Percentiles rank a stretch among this genome's conserved stretches.
phyloP scores from a whole-genome alignment of 495 filamentous ascomycete species.

The Tuber umbilicatum region DNA sequence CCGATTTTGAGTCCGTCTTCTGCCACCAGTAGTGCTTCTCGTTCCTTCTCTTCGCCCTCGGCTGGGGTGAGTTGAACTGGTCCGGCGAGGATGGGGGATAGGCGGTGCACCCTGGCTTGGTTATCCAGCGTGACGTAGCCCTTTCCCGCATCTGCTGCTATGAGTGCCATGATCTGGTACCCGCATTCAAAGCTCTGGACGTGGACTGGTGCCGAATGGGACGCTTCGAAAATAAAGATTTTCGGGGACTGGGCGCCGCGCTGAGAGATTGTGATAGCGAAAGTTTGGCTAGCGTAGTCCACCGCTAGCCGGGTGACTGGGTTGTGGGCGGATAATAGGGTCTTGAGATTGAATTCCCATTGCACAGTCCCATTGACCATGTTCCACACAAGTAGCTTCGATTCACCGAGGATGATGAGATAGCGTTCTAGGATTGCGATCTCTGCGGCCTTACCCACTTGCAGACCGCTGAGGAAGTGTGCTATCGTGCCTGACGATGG shows the following conservation, averaged over 20 bases:
- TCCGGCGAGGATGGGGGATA: slow-evolving; percentile 31
- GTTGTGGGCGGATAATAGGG: slow-evolving; percentile 42
- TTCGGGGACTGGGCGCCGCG: slow-evolving; percentile 43
- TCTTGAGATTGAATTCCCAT: slow-evolving; percentile 48
- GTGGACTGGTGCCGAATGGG: slow-evolving; percentile 48
- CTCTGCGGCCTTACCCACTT: slow-evolving; percentile 50
- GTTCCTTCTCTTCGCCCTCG: slow-evolving; percentile 16
- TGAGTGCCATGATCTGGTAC: slow-evolving; percentile 51
- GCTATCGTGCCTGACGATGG: slow-evolving; percentile 52
- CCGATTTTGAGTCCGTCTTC: background rate
- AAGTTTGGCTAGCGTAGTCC: slow-evolving; percentile 51
- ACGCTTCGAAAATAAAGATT: slow-evolving; percentile 54
- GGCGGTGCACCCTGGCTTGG: slow-evolving; percentile 29
- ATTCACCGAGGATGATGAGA: slow-evolving; percentile 55
- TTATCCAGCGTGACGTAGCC: slow-evolving; percentile 35
- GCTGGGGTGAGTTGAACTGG: slow-evolving; percentile 13
- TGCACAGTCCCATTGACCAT: slow-evolving; percentile 55
- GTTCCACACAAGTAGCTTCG: slow-evolving; percentile 60
- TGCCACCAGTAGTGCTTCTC: slow-evolving; percentile 2
- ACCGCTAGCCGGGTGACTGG: slow-evolving; percentile 52
- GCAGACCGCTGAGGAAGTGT: slow-evolving; percentile 52
- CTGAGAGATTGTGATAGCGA: slow-evolving; percentile 49
- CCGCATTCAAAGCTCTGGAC: slow-evolving; percentile 44
- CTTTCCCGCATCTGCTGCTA: slow-evolving; percentile 27
- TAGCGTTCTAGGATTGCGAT: slow-evolving; percentile 56